Conservation (phyloP, 2,329 filamentous ascomycete species). For the Colletotrichum costaricense region DNA sequence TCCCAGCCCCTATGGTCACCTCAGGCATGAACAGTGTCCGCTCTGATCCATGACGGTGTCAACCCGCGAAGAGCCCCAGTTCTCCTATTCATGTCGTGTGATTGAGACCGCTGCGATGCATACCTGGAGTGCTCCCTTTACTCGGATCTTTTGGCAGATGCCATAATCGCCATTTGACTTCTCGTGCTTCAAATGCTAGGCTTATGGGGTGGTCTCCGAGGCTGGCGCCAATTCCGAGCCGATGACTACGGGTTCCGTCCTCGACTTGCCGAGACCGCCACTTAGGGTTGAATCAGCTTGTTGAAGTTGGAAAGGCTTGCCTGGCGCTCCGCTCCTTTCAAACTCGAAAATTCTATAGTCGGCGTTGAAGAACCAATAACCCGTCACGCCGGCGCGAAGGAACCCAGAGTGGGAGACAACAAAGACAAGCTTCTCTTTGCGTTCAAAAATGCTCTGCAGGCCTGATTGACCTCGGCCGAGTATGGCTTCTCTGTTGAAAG, state of each 20-base stretch:
- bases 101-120: neutral
- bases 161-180: no score
- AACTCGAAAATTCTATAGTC: constrained; percentile 75
- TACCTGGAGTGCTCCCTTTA: neutral
- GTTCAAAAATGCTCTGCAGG: constrained; percentile 60
- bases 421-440: constrained; percentile 71
- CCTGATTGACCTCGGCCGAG: constrained; percentile 64
- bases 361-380: constrained; percentile 68
- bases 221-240: constrained; percentile 53
- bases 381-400: constrained; percentile 66
- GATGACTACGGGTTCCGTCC: constrained; percentile 49
- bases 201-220: neutral
- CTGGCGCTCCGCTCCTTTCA: constrained; percentile 39
- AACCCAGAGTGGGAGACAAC: constrained; percentile 76
- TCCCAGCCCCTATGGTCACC: neutral
- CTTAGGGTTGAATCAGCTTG: constrained; percentile 57
- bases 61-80: neutral
- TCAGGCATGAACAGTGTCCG: neutral
- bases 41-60: neutral
- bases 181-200: neutral
- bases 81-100: neutral
- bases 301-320: constrained; percentile 46
- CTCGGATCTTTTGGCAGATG: neutral
- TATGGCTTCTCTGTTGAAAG: constrained; percentile 63
- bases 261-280: constrained; percentile 51